Percentiles rank a stretch among this genome's conserved stretches.
These are phyloP conservation scores for Tritrichomonas musculus DNA, from an alignment of 208 protist species.

Conservation along the genomic window DNA sequence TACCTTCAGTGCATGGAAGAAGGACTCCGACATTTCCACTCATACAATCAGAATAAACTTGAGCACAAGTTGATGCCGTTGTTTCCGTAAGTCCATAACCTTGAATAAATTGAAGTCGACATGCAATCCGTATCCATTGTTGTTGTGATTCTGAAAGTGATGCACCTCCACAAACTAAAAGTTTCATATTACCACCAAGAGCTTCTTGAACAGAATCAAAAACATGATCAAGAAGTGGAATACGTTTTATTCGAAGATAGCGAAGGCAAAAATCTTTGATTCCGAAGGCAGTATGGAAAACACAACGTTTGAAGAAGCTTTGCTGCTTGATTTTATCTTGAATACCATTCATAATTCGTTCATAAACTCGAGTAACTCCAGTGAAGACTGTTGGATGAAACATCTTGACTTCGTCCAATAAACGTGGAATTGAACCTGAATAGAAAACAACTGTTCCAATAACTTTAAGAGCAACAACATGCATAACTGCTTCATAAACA, in stretches of 20 bases:
- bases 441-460: neutral
- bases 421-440: neutral
- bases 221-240: neutral
- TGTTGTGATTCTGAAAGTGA: neutral
- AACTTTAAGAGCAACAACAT: constrained; percentile 23
- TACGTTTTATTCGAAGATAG: neutral
- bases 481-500: constrained; percentile 29
- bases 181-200: neutral
- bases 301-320: neutral
- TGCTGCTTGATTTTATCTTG: neutral
- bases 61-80: neutral
- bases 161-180: constrained; percentile 32
- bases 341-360: neutral
- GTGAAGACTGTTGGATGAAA: constrained; percentile 2
- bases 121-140: constrained; percentile 31
- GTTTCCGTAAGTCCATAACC: constrained; percentile 43
- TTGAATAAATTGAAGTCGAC: neutral
- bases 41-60: neutral
- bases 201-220: neutral
- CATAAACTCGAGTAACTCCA: constrained; percentile 27
- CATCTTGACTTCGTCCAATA: constrained; percentile 34
- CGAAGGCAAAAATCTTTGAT: neutral
- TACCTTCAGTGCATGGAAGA: neutral
- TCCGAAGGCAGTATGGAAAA: neutral
- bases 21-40: neutral